Conservation (phyloP, 2,329 filamentous ascomycete genomes). For the Pochonia chlamydosporia region DNA sequence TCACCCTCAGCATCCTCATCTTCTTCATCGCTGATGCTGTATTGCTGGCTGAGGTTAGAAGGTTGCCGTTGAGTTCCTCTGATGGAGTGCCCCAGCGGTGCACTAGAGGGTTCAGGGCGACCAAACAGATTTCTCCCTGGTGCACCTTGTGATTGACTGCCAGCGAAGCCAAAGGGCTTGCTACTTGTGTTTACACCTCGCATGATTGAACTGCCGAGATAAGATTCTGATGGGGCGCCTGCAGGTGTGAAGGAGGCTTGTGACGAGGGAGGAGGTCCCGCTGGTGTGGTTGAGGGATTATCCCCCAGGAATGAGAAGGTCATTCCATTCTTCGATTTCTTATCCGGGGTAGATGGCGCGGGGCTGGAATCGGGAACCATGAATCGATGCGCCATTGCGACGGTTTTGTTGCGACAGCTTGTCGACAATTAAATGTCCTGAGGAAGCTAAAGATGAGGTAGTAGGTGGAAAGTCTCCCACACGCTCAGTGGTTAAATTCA, state of each 20-base stretch:
- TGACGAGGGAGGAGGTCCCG: conserved; percentile 45
- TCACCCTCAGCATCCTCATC: conserved; percentile 29
- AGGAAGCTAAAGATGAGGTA: not conserved
- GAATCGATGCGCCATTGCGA: conserved; percentile 35
- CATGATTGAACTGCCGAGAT: conserved; percentile 49
- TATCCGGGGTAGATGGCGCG: conserved; percentile 45
- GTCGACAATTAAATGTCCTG: not conserved
- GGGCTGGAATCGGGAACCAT: conserved; percentile 38
- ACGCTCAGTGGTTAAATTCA: not conserved
- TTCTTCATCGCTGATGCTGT: conserved; percentile 26
- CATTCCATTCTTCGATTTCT: conserved; percentile 24
- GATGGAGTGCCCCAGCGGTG: conserved; percentile 44
- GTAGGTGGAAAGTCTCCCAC: not conserved
- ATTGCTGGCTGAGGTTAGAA: conserved; percentile 44
- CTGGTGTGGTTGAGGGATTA: conserved; percentile 47
- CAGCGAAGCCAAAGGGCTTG: conserved; percentile 35
- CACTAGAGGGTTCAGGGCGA: conserved; percentile 29
- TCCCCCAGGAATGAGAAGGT: conserved; percentile 35
- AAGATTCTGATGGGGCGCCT: conserved; percentile 50
- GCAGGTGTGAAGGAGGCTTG: conserved; percentile 50
- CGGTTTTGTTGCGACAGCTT: conserved; percentile 2
- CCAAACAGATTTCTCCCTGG: conserved; percentile 32
- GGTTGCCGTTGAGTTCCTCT: conserved; percentile 37
- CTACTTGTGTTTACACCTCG: conserved; percentile 32
- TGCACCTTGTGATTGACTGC: conserved; percentile 18